A percentile compares a stretch with the other conserved stretches of the same genome.
These are phyloP conservation scores for Larix sibirica DNA, from an alignment of 83 land plant genomes.

Conservation along the genomic window DNA sequence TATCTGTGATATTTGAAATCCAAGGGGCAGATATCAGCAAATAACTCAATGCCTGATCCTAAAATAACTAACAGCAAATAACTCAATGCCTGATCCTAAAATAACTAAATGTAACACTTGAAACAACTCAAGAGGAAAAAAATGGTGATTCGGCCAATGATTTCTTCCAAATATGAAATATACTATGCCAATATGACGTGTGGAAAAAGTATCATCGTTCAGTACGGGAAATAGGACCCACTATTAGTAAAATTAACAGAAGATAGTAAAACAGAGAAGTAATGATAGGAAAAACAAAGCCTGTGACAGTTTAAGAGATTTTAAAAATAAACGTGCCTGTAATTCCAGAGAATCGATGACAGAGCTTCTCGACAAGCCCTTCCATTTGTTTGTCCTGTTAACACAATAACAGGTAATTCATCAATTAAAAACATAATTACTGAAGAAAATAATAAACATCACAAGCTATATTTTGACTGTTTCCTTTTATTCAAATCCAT, in stretches of 20 bases:
- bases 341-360: conserved; percentile 83
- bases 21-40: not conserved
- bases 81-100: conserved; percentile 3
- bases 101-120: not conserved
- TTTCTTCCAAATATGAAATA: not conserved
- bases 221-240: not conserved
- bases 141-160: not conserved
- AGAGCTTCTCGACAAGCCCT: conserved; percentile 93
- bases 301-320: not conserved
- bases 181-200: not conserved
- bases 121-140: not conserved
- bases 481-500: not conserved
- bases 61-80: not conserved
- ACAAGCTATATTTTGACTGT: not conserved
- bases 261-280: not conserved
- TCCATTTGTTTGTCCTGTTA: conserved; percentile 96
- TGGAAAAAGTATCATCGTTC: not conserved
- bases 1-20: conserved; percentile 36
- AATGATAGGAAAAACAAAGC: not conserved
- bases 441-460: not conserved
- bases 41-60: conserved; percentile 4
- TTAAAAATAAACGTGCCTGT: conserved; percentile 48
- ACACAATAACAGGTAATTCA: conserved; percentile 2
- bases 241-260: too few relatives aligned
- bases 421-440: not conserved